phyloP scores from a whole-genome alignment of 2,329 filamentous ascomycete species.

The Trematosphaeria pertusa region DNA sequence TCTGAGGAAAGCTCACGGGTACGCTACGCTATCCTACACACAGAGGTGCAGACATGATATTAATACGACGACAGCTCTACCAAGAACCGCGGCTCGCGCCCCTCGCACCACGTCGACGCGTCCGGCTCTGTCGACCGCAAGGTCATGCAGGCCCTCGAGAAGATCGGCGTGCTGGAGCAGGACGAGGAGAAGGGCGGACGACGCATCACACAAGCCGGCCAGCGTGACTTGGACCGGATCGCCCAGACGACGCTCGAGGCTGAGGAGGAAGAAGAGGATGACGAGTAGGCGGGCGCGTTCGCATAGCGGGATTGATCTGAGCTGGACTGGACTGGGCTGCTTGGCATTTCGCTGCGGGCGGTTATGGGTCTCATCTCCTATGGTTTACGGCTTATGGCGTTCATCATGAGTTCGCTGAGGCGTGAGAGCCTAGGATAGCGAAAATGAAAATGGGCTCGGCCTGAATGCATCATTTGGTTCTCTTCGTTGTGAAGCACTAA shows the following conservation, averaged over 20 bases:
- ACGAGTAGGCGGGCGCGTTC: constrained; percentile 40
- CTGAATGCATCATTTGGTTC: constrained; percentile 24
- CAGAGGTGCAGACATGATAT: constrained; percentile 2
- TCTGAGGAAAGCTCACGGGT: constrained; percentile 90
- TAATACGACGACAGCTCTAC: constrained; percentile 55
- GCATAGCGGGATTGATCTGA: background rate
- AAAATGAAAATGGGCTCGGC: constrained; percentile 43
- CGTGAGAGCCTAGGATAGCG: constrained; percentile 41
- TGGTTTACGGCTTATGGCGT: constrained; percentile 48
- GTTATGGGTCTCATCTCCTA: constrained; percentile 35
- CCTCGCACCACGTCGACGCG: constrained; percentile 94
- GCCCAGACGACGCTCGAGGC: constrained; percentile 60
- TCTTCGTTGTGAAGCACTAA: no score
- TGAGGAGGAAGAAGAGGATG: constrained; percentile 58
- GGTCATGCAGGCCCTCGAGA: constrained; percentile 96
- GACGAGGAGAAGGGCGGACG: constrained; percentile 99
- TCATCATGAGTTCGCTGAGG: constrained; percentile 39
- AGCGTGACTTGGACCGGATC: constrained; percentile 94
- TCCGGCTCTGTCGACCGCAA: constrained; percentile 96
- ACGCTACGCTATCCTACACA: constrained; percentile 10
- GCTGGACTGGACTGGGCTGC: constrained; percentile 15
- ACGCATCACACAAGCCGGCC: constrained; percentile 95
- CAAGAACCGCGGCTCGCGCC: constrained; percentile 95
- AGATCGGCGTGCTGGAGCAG: constrained; percentile 97
- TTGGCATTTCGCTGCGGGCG: constrained; percentile 35